Conservation (phyloP, 768 basidiomycete species). For the Tulasnella sp. region DNA sequence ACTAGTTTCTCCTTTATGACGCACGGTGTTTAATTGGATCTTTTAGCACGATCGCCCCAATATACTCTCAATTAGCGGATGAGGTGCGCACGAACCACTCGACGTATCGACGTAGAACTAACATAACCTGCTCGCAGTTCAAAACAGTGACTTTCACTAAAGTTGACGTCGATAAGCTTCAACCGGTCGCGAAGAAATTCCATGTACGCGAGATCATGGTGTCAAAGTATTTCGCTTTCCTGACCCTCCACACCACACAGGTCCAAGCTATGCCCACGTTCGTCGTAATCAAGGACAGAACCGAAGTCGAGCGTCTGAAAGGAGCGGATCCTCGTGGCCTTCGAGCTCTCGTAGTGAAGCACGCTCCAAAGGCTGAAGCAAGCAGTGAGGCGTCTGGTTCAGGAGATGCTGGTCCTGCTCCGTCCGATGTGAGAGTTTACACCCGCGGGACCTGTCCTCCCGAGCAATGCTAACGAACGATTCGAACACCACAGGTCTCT, state of each 20-base stretch:
- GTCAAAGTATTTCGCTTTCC: background rate
- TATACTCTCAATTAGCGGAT: slow-evolving; percentile 1
- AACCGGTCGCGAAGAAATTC: slow-evolving; percentile 17
- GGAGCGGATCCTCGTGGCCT: background rate
- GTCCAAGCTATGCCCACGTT: slow-evolving; percentile 19
- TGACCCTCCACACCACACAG: background rate
- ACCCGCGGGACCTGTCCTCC: background rate
- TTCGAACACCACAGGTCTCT: slow-evolving; percentile 31
- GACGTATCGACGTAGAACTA: background rate
- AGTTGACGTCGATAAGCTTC: slow-evolving; percentile 19
- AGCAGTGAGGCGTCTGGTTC: background rate
- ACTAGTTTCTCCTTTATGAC: background rate
- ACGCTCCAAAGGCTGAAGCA: slow-evolving; percentile 13
- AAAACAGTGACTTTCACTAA: slow-evolving; percentile 14
- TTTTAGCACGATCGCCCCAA: background rate
- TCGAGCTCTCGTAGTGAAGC: slow-evolving; percentile 3
- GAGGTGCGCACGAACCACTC: background rate
- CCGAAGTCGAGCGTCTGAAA: slow-evolving; percentile 16
- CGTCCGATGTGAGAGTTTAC: slow-evolving; percentile 19
- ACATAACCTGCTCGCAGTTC: slow-evolving; percentile 1
- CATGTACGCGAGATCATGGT: slow-evolving; percentile 4
- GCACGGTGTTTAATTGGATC: background rate
- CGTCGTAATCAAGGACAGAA: slow-evolving; percentile 20
- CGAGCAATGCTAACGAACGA: background rate
- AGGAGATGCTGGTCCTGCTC: background rate